Base-by-base conservation (phyloP, 495 filamentous ascomycete genomes). In the Xylaria flabelliformis region DNA sequence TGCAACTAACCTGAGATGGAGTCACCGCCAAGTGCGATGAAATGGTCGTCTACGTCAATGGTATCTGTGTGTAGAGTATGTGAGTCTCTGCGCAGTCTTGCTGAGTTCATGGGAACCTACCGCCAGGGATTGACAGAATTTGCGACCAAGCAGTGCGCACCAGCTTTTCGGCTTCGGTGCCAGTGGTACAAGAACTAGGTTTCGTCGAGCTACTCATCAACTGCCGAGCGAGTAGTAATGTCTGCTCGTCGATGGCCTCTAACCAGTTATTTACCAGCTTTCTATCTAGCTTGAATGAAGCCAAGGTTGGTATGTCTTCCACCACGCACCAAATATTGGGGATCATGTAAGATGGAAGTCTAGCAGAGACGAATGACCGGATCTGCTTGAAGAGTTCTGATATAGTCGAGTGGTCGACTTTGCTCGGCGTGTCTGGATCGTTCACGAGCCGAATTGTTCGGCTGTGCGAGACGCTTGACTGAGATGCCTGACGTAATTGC, bases 21-120 rank as follows among this genome's bases (percentile, higher is more conserved):
- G 70, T 91, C 89, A 64, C 89, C 89, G 29, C 89, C 89, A 12
- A 90, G 77, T 12, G 77, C 81, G 39, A 91, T 77, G 76, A 91
- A 91, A 58, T 83, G 84, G 70, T 86, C 80, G 41, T 84, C 73
- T 32, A 83, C 32, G 15, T 80, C 77, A 55, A 90, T 83, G 17
- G 71, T 51, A 6, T 83, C 66, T 24, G 59, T 36, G 17, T 50
- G 4, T 6, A 13, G 21, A 44, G 29, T 3, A 4, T 64, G 15
- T 64, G 10, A 64, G 61, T 64, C 15, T 46, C 61, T 64, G 39
- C 29, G 1, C 15, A 19, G n/a, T 21, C 19, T 64, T 64, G 13
- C 3, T 7, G 61, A 26, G 1, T 79, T 64, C 19, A 58, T 63
- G 42, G 73, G 67, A 29, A 72, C 66, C 44, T 64, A 46, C 19